phyloP scores from a whole-genome alignment of 2,329 filamentous ascomycete genomes.

The Fusarium tjaetaba region DNA sequence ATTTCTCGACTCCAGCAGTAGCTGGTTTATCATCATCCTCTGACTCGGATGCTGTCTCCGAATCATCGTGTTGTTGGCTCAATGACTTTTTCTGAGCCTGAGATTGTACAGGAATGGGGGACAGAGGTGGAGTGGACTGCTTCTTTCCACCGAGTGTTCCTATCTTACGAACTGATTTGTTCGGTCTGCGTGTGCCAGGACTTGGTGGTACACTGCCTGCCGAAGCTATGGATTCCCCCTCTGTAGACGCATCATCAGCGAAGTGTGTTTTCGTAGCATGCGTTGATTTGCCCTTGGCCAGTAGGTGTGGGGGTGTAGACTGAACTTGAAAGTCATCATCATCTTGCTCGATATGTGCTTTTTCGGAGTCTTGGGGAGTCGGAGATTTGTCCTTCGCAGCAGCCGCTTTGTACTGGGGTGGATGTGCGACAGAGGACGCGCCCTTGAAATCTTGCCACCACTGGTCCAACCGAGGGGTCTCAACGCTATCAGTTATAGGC shows the following conservation, averaged over 20 bases:
- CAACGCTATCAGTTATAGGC: constrained; percentile 44
- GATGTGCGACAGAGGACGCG: constrained; percentile 38
- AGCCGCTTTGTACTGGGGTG: constrained; percentile 25
- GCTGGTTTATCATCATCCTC: constrained; percentile 47
- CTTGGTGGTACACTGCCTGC: constrained; percentile 1
- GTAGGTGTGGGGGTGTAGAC: constrained; percentile 55
- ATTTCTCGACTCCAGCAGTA: constrained; percentile 31
- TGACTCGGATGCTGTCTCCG: constrained; percentile 58
- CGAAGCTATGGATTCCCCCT: constrained; percentile 40
- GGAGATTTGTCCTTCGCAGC: constrained; percentile 10
- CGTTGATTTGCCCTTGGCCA: constrained; percentile 39
- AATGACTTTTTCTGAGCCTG: background rate
- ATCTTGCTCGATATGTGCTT: constrained; percentile 48
- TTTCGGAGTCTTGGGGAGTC: constrained; percentile 26
- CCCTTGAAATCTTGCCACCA: constrained; percentile 61
- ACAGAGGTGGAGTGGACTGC: constrained; percentile 41
- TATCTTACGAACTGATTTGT: constrained; percentile 41
- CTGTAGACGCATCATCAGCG: constrained; percentile 47
- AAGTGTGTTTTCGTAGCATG: constrained; percentile 8
- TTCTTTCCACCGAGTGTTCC: constrained; percentile 52
- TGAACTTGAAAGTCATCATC: constrained; percentile 65
- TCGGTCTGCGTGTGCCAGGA: constrained; percentile 23
- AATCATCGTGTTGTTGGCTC: constrained; percentile 40
- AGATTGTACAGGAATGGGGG: constrained; percentile 24
- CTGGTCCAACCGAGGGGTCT: constrained; percentile 52